Evolutionary conservation across 805 yeast species (phyloP).

Genomic region (Saccharomycopsis amapae): DNA sequence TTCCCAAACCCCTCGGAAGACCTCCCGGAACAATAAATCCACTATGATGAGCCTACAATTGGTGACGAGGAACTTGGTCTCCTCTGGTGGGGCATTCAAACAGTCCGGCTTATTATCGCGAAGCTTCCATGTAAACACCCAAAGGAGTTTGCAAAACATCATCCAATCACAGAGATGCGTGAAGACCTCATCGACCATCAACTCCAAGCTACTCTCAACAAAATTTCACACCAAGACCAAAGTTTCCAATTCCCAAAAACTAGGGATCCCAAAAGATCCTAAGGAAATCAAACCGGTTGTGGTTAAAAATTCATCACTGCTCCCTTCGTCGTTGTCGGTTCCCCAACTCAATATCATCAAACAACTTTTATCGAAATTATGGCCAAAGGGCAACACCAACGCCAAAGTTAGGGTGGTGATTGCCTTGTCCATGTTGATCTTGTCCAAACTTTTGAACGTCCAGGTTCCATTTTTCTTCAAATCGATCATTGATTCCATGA

Average conservation of each 20-base stretch:
- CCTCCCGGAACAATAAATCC: too few relatives aligned
- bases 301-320: neutral
- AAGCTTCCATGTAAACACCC: too few relatives aligned
- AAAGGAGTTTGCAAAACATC: too few relatives aligned
- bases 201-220: slow-evolving; percentile 3
- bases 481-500: slow-evolving; percentile 84
- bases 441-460: slow-evolving; percentile 80
- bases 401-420: slow-evolving; percentile 67
- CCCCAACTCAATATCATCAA: slow-evolving; percentile 47
- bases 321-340: slow-evolving; percentile 19
- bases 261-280: neutral
- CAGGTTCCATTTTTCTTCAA: slow-evolving; percentile 96
- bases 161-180: too few relatives aligned
- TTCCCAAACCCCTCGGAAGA: too few relatives aligned
- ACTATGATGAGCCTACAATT: too few relatives aligned
- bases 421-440: slow-evolving; percentile 67
- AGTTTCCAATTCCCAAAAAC: neutral
- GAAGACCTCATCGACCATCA: too few relatives aligned
- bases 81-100: too few relatives aligned
- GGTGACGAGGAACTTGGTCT: too few relatives aligned
- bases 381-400: slow-evolving; percentile 70
- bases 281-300: neutral
- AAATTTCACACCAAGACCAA: slow-evolving; percentile 5
- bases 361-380: slow-evolving; percentile 60
- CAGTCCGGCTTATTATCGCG: too few relatives aligned